These are phyloP conservation scores for Phytopythium kandeliae DNA, from an alignment of 352 stramenopile species.

Conservation along the genomic window DNA sequence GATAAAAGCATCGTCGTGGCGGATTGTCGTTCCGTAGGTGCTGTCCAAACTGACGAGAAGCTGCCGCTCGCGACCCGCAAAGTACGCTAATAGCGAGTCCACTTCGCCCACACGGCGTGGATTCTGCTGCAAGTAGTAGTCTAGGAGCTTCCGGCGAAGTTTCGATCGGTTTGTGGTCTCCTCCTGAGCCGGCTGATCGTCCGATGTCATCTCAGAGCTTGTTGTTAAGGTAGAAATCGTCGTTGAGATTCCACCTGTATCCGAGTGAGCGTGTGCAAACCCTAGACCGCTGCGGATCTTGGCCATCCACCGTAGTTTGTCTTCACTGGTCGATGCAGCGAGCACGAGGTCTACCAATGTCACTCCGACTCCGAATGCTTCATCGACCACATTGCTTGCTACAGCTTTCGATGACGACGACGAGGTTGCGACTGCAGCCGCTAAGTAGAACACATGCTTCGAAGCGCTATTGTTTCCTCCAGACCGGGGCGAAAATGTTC, in stretches of 20 bases:
- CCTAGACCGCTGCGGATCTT: conserved; percentile 42
- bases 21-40: conserved; percentile 46
- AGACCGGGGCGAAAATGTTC: background rate
- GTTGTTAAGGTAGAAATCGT: background rate
- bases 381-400: background rate
- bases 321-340: conserved; percentile 25
- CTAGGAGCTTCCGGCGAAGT: conserved; percentile 52
- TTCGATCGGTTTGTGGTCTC: background rate
- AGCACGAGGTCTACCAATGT: conserved; percentile 21
- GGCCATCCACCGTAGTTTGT: conserved; percentile 47
- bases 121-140: conserved; percentile 90
- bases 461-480: background rate
- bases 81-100: conserved; percentile 56
- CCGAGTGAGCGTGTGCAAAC: conserved; percentile 14
- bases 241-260: background rate
- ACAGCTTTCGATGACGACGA: background rate
- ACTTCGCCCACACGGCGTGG: conserved; percentile 85
- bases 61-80: conserved; percentile 46
- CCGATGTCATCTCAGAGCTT: background rate
- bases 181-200: background rate
- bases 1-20: conserved; percentile 22
- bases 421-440: background rate
- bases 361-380: background rate
- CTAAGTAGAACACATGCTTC: conserved; percentile 6
- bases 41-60: conserved; percentile 55